A percentile compares a stretch with the other conserved stretches of the same genome.
These are phyloP conservation scores for Heliamphora exappendiculata DNA, from an alignment of 148 eudicot species.

Conservation along the genomic window DNA sequence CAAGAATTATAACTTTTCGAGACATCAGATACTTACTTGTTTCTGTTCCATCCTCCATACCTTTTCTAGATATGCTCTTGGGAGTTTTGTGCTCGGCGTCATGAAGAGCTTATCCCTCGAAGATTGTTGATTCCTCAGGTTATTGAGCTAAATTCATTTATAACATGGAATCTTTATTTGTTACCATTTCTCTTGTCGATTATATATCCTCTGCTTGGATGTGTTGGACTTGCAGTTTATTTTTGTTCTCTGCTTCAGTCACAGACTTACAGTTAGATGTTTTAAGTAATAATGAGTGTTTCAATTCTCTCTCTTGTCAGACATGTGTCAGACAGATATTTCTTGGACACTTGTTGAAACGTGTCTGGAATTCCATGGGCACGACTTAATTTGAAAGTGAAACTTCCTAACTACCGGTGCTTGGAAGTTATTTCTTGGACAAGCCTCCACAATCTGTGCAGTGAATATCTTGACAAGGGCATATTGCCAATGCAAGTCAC, in stretches of 20 bases:
- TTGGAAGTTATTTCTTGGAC: background rate
- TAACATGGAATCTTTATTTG: background rate
- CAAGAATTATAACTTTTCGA: conserved; percentile 2
- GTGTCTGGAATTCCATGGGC: too few relatives aligned
- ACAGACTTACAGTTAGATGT: background rate
- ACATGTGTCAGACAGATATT: background rate
- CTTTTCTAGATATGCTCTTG: conserved; percentile 76
- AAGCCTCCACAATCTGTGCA: background rate
- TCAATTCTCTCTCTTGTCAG: background rate
- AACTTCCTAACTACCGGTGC: background rate
- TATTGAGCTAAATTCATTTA: conserved; percentile 4
- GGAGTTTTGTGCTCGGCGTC: conserved; percentile 97
- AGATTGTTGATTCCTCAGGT: conserved; percentile 91
- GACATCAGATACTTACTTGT: background rate
- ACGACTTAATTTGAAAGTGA: background rate
- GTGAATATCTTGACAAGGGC: too few relatives aligned
- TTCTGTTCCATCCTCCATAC: background rate
- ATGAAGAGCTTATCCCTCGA: conserved; percentile 91
- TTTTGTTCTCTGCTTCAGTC: background rate
- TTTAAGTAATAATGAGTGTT: background rate
- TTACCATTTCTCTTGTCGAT: background rate
- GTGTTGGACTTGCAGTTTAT: background rate
- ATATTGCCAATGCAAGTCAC: background rate
- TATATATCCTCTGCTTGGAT: background rate
- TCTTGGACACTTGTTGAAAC: conserved; percentile 2